Evolutionary conservation across 306 rosid species (phyloP).

Genomic region (Crataegus laevigata): DNA sequence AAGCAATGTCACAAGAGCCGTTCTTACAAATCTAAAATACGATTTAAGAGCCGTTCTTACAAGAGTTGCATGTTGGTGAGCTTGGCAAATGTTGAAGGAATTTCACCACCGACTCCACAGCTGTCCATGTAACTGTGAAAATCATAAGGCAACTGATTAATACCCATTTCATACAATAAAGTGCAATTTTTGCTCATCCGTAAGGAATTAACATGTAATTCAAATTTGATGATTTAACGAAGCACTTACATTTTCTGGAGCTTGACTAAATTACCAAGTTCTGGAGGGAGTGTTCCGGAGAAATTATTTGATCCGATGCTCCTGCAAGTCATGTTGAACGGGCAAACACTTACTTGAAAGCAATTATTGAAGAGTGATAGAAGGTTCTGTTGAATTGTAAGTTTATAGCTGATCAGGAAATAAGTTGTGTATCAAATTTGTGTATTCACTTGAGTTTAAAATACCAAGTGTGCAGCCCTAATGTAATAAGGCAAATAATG

Average conservation of each 20-base stretch:
- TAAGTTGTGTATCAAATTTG: no score
- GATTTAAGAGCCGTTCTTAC: conserved; percentile 4
- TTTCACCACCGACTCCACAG: conserved; percentile 13
- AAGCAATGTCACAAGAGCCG: no score
- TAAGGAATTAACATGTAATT: background rate
- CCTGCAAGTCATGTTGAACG: conserved; percentile 6
- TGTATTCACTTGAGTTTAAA: no score
- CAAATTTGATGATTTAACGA: background rate
- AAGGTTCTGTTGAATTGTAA: background rate
- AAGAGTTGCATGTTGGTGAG: background rate
- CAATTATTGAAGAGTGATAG: background rate
- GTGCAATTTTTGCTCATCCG: background rate
- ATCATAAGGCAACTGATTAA: background rate
- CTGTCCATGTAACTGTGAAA: conserved; percentile 9
- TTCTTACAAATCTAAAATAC: background rate
- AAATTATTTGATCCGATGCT: conserved; percentile 14
- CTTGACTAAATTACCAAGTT: conserved; percentile 18
- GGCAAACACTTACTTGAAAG: background rate
- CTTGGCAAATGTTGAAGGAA: conserved; percentile 16
- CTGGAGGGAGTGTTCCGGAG: conserved; percentile 22
- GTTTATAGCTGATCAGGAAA: no score
- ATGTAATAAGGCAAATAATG: no score
- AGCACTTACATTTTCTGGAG: conserved; percentile 10
- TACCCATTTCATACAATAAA: background rate
- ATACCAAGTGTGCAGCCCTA: no score